Conservation (phyloP, 192 early-diverging fungal genomes). For the Coemansia sp. region DNA sequence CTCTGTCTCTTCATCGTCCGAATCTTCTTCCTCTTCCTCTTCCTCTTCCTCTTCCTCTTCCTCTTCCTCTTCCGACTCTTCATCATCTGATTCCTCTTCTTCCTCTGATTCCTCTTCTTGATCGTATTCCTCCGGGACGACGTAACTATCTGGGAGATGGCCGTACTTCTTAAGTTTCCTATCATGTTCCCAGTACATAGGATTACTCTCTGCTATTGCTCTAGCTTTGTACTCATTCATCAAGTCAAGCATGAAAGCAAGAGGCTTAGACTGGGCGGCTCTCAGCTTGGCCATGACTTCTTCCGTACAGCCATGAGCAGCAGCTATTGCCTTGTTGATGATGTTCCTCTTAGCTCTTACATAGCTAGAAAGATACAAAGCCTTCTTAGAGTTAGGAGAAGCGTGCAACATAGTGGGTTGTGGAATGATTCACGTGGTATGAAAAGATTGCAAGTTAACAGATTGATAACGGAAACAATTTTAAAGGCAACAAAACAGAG, state of each 20-base stretch:
- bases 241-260: neutral
- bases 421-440: too few relatives aligned
- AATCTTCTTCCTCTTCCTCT: neutral
- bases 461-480: too few relatives aligned
- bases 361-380: neutral
- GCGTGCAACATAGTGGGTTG: too few relatives aligned
- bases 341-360: neutral
- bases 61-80: neutral
- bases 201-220: neutral
- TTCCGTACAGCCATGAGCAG: neutral
- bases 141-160: neutral
- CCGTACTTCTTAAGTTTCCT: neutral
- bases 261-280: neutral
- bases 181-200: neutral
- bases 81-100: neutral
- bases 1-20: too few relatives aligned
- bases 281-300: neutral
- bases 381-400: too few relatives aligned
- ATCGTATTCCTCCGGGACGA: neutral
- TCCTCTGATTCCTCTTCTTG: neutral
- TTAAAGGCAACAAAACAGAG: too few relatives aligned
- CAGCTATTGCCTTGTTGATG: neutral
- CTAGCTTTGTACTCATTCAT: neutral
- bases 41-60: neutral
- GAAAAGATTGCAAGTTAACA: too few relatives aligned